These are phyloP conservation scores for Syzygium jambos DNA, from an alignment of 345 rosid genomes.

Conservation along the genomic window DNA sequence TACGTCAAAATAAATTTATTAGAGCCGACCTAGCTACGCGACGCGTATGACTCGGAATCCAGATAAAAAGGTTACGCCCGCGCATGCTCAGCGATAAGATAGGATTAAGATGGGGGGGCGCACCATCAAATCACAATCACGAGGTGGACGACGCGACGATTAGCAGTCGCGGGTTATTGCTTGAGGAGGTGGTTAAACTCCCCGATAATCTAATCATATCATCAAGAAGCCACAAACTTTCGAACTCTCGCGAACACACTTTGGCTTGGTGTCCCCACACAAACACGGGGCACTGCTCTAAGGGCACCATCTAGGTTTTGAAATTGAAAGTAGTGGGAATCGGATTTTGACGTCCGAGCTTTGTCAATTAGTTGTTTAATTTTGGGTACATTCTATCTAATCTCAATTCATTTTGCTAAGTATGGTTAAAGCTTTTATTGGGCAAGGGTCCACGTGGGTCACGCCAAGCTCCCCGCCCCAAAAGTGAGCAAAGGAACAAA, in stretches of 20 bases:
- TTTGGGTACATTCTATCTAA: not conserved
- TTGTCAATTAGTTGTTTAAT: not conserved
- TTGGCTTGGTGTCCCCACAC: not conserved
- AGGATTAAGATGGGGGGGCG: not conserved
- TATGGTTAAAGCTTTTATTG: not conserved
- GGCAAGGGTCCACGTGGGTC: not conserved
- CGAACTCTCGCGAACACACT: not conserved
- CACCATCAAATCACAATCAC: not conserved
- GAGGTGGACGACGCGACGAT: not conserved
- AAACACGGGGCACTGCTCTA: not conserved
- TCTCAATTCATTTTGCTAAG: not conserved
- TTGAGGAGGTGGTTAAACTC: not conserved
- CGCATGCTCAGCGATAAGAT: not conserved
- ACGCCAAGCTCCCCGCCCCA: not conserved
- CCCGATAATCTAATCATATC: not conserved
- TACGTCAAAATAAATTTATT: accelerated
- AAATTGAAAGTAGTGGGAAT: not conserved
- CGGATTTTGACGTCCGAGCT: not conserved
- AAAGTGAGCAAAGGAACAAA: not conserved
- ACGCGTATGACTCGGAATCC: not conserved
- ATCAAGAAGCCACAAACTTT: not conserved
- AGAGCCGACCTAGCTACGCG: not conserved
- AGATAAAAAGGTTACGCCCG: too few species aligned
- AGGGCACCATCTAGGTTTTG: not conserved
- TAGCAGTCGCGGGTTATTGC: not conserved